A percentile compares a stretch with the other conserved stretches of the same genome.
Evolutionary conservation across 1,284 basidiomycete genomes (phyloP).

Genomic region (Austropuccinia psidii): DNA sequence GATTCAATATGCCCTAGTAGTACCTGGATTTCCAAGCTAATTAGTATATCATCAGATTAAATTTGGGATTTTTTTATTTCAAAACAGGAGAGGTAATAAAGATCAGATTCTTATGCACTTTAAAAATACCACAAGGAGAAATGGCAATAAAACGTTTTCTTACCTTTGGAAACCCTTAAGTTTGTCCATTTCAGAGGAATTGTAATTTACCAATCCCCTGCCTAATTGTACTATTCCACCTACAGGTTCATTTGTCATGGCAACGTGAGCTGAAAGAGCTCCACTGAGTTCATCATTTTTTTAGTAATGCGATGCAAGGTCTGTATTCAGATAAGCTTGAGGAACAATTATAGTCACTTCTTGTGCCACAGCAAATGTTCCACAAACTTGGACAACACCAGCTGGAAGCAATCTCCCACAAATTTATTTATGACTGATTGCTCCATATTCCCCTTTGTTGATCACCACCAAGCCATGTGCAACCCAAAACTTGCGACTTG

Average conservation of each 20-base stretch:
- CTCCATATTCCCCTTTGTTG: conserved; percentile 77
- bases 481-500: conserved; percentile 78
- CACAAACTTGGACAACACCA: conserved; percentile 77
- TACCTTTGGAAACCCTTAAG: conserved; percentile 87
- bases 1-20: no score
- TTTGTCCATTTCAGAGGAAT: conserved; percentile 77
- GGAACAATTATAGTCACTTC: conserved; percentile 68
- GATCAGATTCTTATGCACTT: no score
- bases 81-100: no score
- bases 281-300: no score
- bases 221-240: conserved; percentile 84
- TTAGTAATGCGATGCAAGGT: no score
- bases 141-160: no score
- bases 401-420: conserved; percentile 84
- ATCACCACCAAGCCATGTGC: conserved; percentile 85
- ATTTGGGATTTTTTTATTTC: no score
- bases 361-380: conserved; percentile 86
- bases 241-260: conserved; percentile 50
- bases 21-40: no score
- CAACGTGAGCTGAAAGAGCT: no score
- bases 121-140: no score
- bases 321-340: neutral
- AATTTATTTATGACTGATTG: conserved; percentile 72
- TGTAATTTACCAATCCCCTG: conserved; percentile 88
- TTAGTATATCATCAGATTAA: no score